Percentiles rank a stretch among this genome's conserved stretches.
phyloP scores from a whole-genome alignment of 306 rosid species.

The Dryas alaskensis region DNA sequence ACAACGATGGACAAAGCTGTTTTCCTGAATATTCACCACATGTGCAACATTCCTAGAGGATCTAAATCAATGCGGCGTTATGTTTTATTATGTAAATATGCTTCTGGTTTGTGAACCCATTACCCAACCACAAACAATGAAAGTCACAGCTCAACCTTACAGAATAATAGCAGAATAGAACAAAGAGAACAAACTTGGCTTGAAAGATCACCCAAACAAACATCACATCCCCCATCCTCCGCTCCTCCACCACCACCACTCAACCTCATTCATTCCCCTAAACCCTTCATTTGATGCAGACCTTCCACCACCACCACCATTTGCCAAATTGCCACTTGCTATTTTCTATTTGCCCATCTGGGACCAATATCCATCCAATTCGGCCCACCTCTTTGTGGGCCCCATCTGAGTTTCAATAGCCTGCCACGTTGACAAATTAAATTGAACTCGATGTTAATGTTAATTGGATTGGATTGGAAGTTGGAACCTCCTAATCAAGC shows the following conservation, averaged over 20 bases:
- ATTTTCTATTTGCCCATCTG: not conserved
- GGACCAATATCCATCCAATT: not conserved
- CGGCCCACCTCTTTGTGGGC: no score
- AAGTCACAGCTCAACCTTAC: slow-evolving; percentile 38
- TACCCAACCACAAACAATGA: slow-evolving; percentile 31
- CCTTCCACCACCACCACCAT: slow-evolving; percentile 31
- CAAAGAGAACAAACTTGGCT: slow-evolving; percentile 32
- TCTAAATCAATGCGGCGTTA: not conserved
- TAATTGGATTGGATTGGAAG: not conserved
- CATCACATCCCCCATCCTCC: slow-evolving; percentile 12
- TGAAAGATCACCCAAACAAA: slow-evolving; percentile 34
- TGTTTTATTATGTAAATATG: no score
- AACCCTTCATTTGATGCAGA: slow-evolving; percentile 22
- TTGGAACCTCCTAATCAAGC: no score
- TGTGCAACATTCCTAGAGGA: not conserved
- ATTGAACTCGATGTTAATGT: not conserved
- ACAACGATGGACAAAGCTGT: not conserved
- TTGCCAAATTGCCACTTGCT: not conserved
- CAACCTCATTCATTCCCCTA: not conserved
- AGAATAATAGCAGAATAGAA: not conserved
- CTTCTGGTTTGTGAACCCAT: not conserved
- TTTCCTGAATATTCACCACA: not conserved
- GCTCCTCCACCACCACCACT: slow-evolving; percentile 6
- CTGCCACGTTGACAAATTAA: not conserved
- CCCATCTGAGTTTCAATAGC: not conserved